Base-by-base conservation (phyloP, 1,139 yeast genomes). In the Saccharomyces hybrid region DNA sequence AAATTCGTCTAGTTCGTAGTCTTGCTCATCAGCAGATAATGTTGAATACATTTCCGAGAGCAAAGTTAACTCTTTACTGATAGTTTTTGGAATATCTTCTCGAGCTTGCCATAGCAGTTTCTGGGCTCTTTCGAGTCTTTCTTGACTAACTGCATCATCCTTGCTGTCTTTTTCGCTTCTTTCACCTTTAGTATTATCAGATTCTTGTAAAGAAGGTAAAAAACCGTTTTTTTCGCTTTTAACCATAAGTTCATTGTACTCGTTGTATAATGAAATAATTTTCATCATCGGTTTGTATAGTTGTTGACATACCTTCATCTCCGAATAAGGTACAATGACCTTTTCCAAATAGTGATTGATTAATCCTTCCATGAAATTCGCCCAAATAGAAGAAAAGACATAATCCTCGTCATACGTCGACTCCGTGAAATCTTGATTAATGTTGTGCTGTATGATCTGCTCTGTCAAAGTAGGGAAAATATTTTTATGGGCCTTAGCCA, bases 321-420 rank as follows among this genome's bases (percentile, higher is more conserved):
- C 73, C 5, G 71, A 68, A 28, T 61, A 64, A 2, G 73, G 72
- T 3, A 69, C 69, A 32, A 70, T 70, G 5, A 66, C 62, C 50
- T 64, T 64, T 48, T 70, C 72, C 57, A 70, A 53, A 54, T 69
- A 69, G 53, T 70, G 72, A 50, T 70, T 70, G 16, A 70, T 70
- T 49, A 70, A 54, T 5, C 72, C 72, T 54, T 70, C 73, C 72
- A 69, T 70, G 51, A 70, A 70, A 51, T 70, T 69, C 3, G 73
- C 72, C 73, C 73, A 70, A 19, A 69, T 68, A 2, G 72, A 67
- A 9, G 71, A 68, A 55, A 66, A 68, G 1, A 70, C 70, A 51
- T 68, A 67, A 51, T 70, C 68, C 53, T 68, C 71, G 53, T 68
- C 71, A 50, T 66, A 64, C 2, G 61, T 56, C 3, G 61, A 49